A percentile compares a stretch with the other conserved stretches of the same genome.
Evolutionary conservation across 805 yeast genomes (phyloP).

Genomic region (Hanseniaspora hatyaiensis): DNA sequence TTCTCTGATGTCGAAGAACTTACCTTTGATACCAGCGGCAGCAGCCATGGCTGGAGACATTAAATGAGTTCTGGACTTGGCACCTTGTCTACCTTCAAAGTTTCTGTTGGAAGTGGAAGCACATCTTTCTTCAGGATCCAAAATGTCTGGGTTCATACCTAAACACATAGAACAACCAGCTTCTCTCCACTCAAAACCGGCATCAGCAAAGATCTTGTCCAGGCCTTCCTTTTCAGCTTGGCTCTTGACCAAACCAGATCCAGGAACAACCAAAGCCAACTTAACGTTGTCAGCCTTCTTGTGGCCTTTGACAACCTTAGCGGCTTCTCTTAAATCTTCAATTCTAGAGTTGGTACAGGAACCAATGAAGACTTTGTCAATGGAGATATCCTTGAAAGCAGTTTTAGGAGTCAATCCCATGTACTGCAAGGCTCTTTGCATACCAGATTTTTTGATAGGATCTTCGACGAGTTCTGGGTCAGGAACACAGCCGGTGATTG

Average conservation of each 20-base stretch:
- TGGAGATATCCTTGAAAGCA: slow-evolving; percentile 57
- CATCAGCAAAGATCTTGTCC: slow-evolving; percentile 76
- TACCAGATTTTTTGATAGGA: slow-evolving; percentile 66
- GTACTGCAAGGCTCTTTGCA: slow-evolving; percentile 83
- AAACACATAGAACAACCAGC: slow-evolving; percentile 99
- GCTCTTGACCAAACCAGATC: slow-evolving; percentile 85
- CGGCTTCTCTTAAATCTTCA: slow-evolving; percentile 93
- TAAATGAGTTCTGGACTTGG: slow-evolving; percentile 84
- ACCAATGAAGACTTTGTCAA: slow-evolving; percentile 94
- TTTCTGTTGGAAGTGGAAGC: slow-evolving; percentile 98
- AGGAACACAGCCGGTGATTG: slow-evolving; percentile 82
- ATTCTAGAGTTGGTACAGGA: slow-evolving; percentile 97
- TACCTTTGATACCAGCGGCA: slow-evolving; percentile 90
- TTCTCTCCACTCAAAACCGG: slow-evolving; percentile 98
- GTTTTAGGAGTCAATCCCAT: slow-evolving; percentile 84
- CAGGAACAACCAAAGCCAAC: slow-evolving; percentile 88
- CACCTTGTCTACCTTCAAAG: slow-evolving; percentile 99
- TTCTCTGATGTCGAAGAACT: slow-evolving; percentile 80
- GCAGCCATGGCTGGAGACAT: slow-evolving; percentile 99
- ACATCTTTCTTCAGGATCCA: slow-evolving; percentile 91
- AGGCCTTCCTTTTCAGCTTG: slow-evolving; percentile 94
- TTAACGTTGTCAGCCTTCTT: slow-evolving; percentile 71
- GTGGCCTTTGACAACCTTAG: slow-evolving; percentile 81
- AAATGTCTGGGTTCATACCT: slow-evolving; percentile 98
- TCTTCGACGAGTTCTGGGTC: slow-evolving; percentile 68